phyloP scores from a whole-genome alignment of 495 filamentous ascomycete species.

The Hyaloscypha finlandica region DNA sequence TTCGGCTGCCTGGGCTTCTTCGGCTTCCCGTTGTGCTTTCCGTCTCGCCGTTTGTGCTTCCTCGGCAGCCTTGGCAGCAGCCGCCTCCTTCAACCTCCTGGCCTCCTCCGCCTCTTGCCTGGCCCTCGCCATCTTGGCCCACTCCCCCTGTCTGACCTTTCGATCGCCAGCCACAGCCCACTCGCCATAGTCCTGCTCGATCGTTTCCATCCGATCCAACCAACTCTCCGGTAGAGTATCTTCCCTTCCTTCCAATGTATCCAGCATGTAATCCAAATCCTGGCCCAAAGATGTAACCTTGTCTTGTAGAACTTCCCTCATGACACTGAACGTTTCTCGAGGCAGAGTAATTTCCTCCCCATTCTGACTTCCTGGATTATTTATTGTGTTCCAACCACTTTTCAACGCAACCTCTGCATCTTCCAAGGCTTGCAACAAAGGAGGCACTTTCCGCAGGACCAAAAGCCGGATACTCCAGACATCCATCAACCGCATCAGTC shows the following conservation, averaged over 20 bases:
- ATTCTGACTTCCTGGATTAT: conserved; percentile 25
- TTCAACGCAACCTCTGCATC: conserved; percentile 62
- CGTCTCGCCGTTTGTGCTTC: conserved; percentile 22
- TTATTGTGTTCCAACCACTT: conserved; percentile 62
- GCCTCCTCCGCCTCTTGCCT: conserved; percentile 22
- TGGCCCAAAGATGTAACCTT: conserved; percentile 71
- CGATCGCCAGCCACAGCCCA: conserved; percentile 58
- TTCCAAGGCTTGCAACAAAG: conserved; percentile 65
- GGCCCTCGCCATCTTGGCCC: conserved; percentile 23
- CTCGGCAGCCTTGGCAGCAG: conserved; percentile 6
- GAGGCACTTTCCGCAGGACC: conserved; percentile 71
- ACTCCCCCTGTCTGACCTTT: conserved; percentile 30
- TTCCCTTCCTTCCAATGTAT: conserved; percentile 75
- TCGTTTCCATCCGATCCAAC: conserved; percentile 79
- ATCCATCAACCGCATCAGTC: conserved; percentile 65
- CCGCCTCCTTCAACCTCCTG: conserved; percentile 8
- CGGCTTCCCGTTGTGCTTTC: conserved; percentile 11
- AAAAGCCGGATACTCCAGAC: conserved; percentile 76
- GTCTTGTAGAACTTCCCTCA: conserved; percentile 62
- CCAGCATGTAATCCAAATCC: conserved; percentile 79
- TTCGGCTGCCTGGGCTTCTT: conserved; percentile 12
- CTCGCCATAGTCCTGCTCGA: conserved; percentile 77
- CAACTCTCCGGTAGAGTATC: conserved; percentile 85
- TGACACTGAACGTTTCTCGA: conserved; percentile 58
- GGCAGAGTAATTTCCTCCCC: conserved; percentile 10